A percentile compares a stretch with the other conserved stretches of the same genome.
Evolutionary conservation across 306 rosid species (phyloP).

Genomic region (Vigna radiata): DNA sequence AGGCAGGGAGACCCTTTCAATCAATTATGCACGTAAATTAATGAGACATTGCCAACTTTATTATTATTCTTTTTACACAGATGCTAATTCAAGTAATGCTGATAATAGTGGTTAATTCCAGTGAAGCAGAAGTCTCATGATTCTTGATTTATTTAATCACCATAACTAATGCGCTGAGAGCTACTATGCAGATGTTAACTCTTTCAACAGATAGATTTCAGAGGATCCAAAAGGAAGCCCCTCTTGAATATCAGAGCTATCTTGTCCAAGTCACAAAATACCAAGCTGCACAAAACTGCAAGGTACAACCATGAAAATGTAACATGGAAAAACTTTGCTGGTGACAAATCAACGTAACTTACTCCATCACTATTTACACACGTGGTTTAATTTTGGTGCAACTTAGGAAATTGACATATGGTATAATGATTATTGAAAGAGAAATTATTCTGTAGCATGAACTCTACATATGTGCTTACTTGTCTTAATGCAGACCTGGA

Average conservation of each 20-base stretch:
- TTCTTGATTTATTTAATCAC: neutral
- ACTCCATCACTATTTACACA: neutral
- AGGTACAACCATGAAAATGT: conserved; percentile 53
- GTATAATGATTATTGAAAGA: neutral
- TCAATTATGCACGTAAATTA: neutral
- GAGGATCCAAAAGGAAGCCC: conserved; percentile 84
- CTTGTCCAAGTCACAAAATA: conserved; percentile 93
- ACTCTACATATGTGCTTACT: neutral
- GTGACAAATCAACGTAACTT: no score
- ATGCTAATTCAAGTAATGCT: neutral
- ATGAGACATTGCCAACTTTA: neutral
- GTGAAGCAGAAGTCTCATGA: neutral
- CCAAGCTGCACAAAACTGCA: conserved; percentile 88
- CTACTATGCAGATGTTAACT: conserved; percentile 80
- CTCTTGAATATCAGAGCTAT: conserved; percentile 76
- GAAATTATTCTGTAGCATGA: neutral
- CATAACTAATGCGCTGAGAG: conserved; percentile 14
- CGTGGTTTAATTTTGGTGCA: neutral
- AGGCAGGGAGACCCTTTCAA: conserved; percentile 2
- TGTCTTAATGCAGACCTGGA: conserved; percentile 72
- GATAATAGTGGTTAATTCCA: neutral
- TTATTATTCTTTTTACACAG: neutral
- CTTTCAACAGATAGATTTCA: conserved; percentile 86
- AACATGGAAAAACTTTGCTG: no score
- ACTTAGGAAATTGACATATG: neutral